A percentile compares a stretch with the other conserved stretches of the same genome.
These are phyloP conservation scores for Phytophthora aleatoria DNA, from an alignment of 352 stramenopile species.

Conservation along the genomic window DNA sequence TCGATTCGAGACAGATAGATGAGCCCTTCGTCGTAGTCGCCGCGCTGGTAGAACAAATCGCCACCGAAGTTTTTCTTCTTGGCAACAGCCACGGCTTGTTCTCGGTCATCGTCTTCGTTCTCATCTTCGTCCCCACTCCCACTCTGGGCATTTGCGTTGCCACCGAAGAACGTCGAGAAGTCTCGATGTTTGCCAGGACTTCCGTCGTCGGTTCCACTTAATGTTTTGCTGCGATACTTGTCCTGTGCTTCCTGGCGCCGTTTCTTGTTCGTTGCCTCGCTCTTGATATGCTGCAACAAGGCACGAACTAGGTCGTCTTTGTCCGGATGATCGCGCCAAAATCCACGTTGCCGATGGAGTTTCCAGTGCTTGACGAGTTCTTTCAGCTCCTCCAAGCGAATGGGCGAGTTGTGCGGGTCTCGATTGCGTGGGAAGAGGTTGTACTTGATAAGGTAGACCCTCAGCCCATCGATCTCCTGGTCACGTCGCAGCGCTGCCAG, in stretches of 20 bases:
- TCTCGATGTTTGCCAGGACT: conserved; percentile 55
- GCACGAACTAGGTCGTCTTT: conserved; percentile 91
- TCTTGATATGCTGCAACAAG: conserved; percentile 85
- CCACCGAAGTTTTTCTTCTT: conserved; percentile 62
- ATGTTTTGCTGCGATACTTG: conserved; percentile 63
- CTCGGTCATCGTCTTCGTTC: conserved; percentile 19
- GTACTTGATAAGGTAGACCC: conserved; percentile 88
- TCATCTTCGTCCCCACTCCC: conserved; percentile 10
- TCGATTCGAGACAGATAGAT: conserved; percentile 88
- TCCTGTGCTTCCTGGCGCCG: conserved; percentile 80
- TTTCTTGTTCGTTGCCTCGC: conserved; percentile 81
- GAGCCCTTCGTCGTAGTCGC: conserved; percentile 83
- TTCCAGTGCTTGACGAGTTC: conserved; percentile 93
- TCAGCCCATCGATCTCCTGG: conserved; percentile 84
- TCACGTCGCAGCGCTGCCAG: conserved; percentile 75
- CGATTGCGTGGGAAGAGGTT: conserved; percentile 86
- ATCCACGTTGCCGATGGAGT: conserved; percentile 86
- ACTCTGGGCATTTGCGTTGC: conserved; percentile 4
- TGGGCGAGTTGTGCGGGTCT: conserved; percentile 85
- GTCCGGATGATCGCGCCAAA: conserved; percentile 90
- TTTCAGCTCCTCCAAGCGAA: conserved; percentile 90
- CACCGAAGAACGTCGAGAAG: conserved; percentile 64
- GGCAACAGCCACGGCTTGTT: conserved; percentile 34
- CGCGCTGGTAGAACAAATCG: conserved; percentile 87
- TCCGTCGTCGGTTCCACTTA: conserved; percentile 21